Base-by-base conservation (phyloP, 495 filamentous ascomycete species). In the Tirmania nivea region DNA sequence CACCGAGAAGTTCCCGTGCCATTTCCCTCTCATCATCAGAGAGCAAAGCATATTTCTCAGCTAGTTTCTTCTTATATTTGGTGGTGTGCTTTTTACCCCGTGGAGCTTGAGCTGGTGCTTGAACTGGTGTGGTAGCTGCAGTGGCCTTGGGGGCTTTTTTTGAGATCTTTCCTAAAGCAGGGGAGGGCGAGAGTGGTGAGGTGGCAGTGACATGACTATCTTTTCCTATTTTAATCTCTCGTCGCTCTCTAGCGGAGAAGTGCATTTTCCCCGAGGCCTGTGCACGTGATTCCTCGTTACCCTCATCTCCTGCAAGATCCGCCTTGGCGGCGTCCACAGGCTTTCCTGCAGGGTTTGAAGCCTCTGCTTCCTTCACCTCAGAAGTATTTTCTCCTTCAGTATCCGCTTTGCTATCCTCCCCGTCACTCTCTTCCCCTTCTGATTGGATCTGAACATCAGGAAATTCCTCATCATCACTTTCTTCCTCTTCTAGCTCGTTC, bases 41-140 rank as follows among this genome's bases (percentile, higher is more conserved):
- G 12, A 14, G 39, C 14, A 45, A 19, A 14, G 39, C 39, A 19
- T 45, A 45, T 45, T 45, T 45, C 39, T 5, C 17, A 19, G 14
- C 17, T 45, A 19, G 14, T 14, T 14, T 19, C 17, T 45, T 45
- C 39, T 45, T 45, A 19, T 45, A 8, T 45, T 45, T 45, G 12
- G 39, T 0, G 3, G 39, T 82, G 31, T 78, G 67, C 57, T 81
- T 78, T 21, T 72, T 72, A 34, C 70, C 66, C 21, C 8, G 73
- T 69, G n/a, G 71, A 2, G 69, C 69, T 56, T 70, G 76, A 2
- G 55, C 36, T 10, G 36, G 17, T 14, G 39, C 12, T 14, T 14
- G 12, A 3, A 8, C 12, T 45, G 39, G 39, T 6, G 39, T 14
- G 12, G 39, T 0, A 19, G 39, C 12, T 14, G 14, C 5, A 19